Evolutionary conservation across 768 basidiomycete species (phyloP), one percentile per base, ranked within the genome.

Genomic region (Panaeolus cyanescens): DNA sequence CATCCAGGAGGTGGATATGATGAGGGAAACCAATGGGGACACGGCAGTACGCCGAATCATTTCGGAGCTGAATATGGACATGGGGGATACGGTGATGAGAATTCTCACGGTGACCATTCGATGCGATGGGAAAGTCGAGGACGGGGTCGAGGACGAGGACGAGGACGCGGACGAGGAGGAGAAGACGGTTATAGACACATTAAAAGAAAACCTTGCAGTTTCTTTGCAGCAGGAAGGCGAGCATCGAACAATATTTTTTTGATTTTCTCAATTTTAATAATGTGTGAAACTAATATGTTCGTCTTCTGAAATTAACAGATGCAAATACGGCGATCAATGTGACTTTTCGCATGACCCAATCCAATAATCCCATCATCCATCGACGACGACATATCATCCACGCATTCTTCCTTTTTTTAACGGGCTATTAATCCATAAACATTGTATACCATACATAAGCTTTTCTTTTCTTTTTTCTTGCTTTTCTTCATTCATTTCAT

Each of bases 191-290:
- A 81, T 89, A 90, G 83, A 88, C 83, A 83, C 77, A 90, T 80
- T 85, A 92, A 87, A 87, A 86, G 88, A 87, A 87, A 85, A 87
- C 88, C 89, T 78, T 93, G 92, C 90, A 89, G 82, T 84, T 93
- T 93, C 82, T 93, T 87, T 85, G 85, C 85, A 80, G 84, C 87
- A 85, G 92, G 91, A 91, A 93, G 91, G 92, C 90, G 87, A 93
- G 92, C 89, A 85, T 82, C 74, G 72, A 80, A 81, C 45, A 50
- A 50, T 50, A 28, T 28, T 15, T 45, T 50, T 50, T n/a, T n/a
- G n/a, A 28, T 19, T 40, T 40, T 17, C 39, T 73, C 65, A 72
- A 71, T 59, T 69, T 64, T 68, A 68, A 70, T 64, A 70, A 71
- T 71, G 75, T 74, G 70, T 71, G 74, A 77, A 72, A 72, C 68